phyloP scores from a whole-genome alignment of 257 asterid species.

The Solanum lycopersicoides region DNA sequence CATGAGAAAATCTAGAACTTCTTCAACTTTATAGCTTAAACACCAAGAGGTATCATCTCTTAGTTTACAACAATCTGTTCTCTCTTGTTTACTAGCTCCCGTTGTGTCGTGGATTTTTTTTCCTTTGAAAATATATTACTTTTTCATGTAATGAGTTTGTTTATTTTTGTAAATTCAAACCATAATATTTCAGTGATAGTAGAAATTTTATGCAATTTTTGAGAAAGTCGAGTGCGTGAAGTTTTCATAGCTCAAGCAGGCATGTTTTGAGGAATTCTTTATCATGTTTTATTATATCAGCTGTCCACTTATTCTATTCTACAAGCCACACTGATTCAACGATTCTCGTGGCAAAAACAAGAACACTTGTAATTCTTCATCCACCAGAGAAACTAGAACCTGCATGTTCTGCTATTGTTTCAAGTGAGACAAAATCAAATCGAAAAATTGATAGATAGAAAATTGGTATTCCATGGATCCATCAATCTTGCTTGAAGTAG shows the following conservation, averaged over 20 bases:
- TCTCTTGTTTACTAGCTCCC: neutral
- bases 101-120: neutral
- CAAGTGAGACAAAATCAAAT: neutral
- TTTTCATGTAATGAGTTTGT: neutral
- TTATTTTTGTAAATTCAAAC: neutral
- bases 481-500: neutral
- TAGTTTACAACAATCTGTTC: neutral
- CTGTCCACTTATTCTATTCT: no score
- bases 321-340: neutral
- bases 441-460: neutral
- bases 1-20: conserved; percentile 9
- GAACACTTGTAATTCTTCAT: neutral
- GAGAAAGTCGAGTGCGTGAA: neutral
- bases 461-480: neutral
- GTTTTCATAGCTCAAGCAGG: neutral
- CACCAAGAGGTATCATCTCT: neutral
- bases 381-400: neutral
- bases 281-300: neutral
- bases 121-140: neutral
- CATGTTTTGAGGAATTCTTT: neutral
- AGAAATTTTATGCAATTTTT: neutral
- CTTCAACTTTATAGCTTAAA: conserved; percentile 10
- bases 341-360: neutral
- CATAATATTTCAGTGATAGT: neutral
- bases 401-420: neutral